Base-by-base conservation (phyloP, 2,329 filamentous ascomycete species). In the Alternaria postmessia region DNA sequence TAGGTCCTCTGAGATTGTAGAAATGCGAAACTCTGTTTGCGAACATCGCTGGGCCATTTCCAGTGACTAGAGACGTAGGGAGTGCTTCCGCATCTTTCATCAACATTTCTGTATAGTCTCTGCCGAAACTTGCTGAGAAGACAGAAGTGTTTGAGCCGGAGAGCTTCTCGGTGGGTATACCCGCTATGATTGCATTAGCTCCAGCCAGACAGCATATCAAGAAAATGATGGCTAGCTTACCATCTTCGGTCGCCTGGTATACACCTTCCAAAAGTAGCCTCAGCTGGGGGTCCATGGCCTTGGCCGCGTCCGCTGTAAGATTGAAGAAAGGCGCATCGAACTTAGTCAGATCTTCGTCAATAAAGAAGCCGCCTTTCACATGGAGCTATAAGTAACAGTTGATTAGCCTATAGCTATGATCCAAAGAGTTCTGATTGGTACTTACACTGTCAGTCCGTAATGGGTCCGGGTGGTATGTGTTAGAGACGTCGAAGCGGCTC, bases 121-220 rank as follows among this genome's bases (percentile, higher is more conserved):
- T 46, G 5, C 28, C 41, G 5, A 38, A 54, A 5, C 16, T 38
- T 18, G 28, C 52, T 3, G 52, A 46, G 20, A 38, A 54, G 1
- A 54, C 52, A 8, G 52, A 54, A n/a, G 52, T 54, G 12, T 47
- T 46, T 24, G 52, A 46, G 1, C 52, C 42, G 16, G 52, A 34
- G n/a, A 54, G 52, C 30, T 54, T 54, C 42, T 54, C 52, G 22
- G n/a, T 54, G 6, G 52, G 52, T 8, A 54, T 18, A 16, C 52
- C 52, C 14, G 41, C 52, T 54, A n/a, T 32, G 28, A 34, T 34
- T 22, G 6, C 12, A 18, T 47, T 22, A 47, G 44, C 28, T 34
- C 18, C 22, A n/a, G 28, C 44, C 7, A 20, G 28, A 47, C 9
- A 16, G 11, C 18, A 11, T 3, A 1, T 47, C 28, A 2, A 16